Base-by-base conservation (phyloP, 2,329 filamentous ascomycete genomes). In the Alternaria sp. region DNA sequence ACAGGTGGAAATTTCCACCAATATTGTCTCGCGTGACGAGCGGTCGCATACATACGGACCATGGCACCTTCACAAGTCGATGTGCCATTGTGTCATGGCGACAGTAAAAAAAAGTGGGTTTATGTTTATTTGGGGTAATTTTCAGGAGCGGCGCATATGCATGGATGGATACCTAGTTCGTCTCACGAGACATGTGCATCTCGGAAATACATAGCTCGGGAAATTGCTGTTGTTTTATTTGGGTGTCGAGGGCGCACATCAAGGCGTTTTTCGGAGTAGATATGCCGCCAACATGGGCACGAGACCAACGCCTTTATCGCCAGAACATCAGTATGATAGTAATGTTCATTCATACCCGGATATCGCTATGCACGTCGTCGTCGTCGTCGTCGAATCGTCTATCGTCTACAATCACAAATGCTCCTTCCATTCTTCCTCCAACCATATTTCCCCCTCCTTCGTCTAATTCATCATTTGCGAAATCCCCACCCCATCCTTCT, bases 391-490 rank as follows among this genome's bases (percentile, higher is more conserved):
- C 10, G 34, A 11, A 26, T 17, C 45, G 33, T 60, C 42, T 33
- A 9, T 24, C 21, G 11, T 40, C 37, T 39, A 39, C 13, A 4
- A 5, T 5, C 10, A 24, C 3, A 17, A 1, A 4, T 17, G 21
- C 37, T 1, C 44, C 29, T 14, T 21, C 8, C 23, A 5, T 24
- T 36, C 21, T 14, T 14, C 50, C 21, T 9, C 23, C 33, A 31
- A 13, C 23, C 44, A 2, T 13, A 2, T 31, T 5, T 44, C 11
- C 6, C 5, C 11, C 23, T 57, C 23, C 4, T 40, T n/a, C 3
- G 5, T 14, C 23, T 57, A 67, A 28, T 58, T 62, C 21, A 60
- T 51, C 61, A 69, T 61, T 50, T 61, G 54, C 59, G 61, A 55
- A 4, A 51, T 41, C 2, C 40, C 59, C 33, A 63, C 44, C 3